Evolutionary conservation across 2,329 filamentous ascomycete species (phyloP), one percentile per base, ranked within the genome.

Genomic region (Cordyceps farinosa): DNA sequence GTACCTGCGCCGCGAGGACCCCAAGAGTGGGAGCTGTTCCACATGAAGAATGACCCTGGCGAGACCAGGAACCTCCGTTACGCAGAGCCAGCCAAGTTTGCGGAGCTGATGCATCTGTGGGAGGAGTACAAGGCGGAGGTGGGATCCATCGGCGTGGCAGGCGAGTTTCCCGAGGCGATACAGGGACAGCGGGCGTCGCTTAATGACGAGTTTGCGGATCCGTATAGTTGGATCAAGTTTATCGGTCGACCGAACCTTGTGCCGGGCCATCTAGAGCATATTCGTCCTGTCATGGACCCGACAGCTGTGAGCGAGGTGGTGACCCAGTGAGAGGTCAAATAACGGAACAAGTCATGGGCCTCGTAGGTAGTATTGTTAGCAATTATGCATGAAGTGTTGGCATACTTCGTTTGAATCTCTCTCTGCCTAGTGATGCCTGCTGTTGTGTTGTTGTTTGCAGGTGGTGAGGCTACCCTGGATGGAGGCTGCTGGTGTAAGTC

Each of bases 101-200:
- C 67, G n/a, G 70, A 72, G 57, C 66, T 75, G 56, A 58, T 74
- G 59, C 63, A 40, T 7, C 61, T 63, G 9, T 72, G 69, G 69
- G 67, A 76, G 29, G 76, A 76, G 11, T 81, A 80, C 68, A 60
- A 59, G 55, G 34, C 42, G 40, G 55, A 63, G 9, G 55, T 60
- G 29, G 62, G 62, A n/a, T 63, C 54, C 15, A 29, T 63, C 13
- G 61, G 61, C 15, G 61, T 63, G 29, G 61, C 61, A 29, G 53
- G 61, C 53, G 61, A 63, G 54, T 63, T 58, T 47, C 61, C 61
- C 44, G 61, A 56, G 36, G 61, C 61, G 6, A 54, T 63, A 32
- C 61, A 63, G 30, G 61, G 61, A 15, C 53, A 63, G 47, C 45
- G 53, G 9, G 61, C 47, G 40, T 52, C 61, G 11, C 36, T 45